Base-by-base conservation (phyloP, 768 basidiomycete species). In the Harrya chromipes region DNA sequence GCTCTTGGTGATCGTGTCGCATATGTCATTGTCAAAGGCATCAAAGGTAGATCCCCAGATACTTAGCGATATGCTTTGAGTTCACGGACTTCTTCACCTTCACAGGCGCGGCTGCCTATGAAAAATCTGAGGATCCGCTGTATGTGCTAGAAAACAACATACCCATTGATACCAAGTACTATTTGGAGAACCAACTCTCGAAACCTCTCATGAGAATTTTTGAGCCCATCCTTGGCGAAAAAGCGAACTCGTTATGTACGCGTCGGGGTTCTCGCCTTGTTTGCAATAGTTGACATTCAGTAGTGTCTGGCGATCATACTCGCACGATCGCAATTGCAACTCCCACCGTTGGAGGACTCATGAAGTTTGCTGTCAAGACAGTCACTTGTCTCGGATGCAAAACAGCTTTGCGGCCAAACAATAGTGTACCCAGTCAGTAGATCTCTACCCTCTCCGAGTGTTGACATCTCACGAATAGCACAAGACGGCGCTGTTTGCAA, bases 301-400 rank as follows among this genome's bases (percentile, higher is more conserved):
- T 56, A 98, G 95, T 99, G 41, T 87, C 91, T 21, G 97, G 97
- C 3, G 94, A 95, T 58, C 97, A 99, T 62, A 98, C 97, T 3
- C 78, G 97, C 26, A 84, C 93, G 0, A 97, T 99, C 41, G 85
- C 93, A 55, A 97, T 98, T 43, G 94, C 94, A 5, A 98, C 97
- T 1, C 97, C 97, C 0, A 94, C 92, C 0, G 82, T 93, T 10
- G 97, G 97, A 16, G 97, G 97, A 21, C 69, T 99, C 46, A 99
- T 99, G 97, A 97, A 95, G 67, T 99, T 97, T 61, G 94, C 94
- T 0, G 93, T 97, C 24, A 95, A 94, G 71, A 95, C 90, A 0
- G 82, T 88, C 4, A 99, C 92, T 2, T 99, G 97, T 62, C 74
- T 99, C 41, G 91, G 95, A 0, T 99, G 97, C 71, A 95, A 94